Percentiles rank a stretch among this genome's conserved stretches.
These are phyloP conservation scores for Candolleomyces eurysporus DNA, from an alignment of 768 basidiomycete genomes.

Conservation along the genomic window DNA sequence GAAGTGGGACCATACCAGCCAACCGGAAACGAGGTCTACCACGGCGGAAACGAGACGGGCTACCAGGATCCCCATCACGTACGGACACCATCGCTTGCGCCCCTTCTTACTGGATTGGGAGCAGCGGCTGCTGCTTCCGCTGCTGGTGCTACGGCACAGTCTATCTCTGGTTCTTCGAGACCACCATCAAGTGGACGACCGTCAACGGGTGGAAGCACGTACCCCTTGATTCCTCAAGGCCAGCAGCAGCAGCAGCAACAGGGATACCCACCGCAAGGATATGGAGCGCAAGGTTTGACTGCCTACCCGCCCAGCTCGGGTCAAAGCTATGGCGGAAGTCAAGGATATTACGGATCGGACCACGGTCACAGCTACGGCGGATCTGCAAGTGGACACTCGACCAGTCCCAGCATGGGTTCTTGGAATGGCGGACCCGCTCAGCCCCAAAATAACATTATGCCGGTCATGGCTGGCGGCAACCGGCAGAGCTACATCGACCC, in stretches of 20 bases:
- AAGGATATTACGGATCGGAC: neutral
- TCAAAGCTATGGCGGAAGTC: neutral
- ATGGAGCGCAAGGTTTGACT: neutral
- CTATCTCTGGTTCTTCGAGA: neutral
- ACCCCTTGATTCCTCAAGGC: neutral
- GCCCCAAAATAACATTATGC: neutral
- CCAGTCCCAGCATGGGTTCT: neutral
- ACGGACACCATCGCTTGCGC: neutral
- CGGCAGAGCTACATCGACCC: neutral
- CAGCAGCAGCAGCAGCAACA: neutral
- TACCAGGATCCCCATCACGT: neutral
- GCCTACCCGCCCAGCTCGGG: conserved; percentile 1
- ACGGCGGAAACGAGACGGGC: neutral
- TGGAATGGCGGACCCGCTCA: neutral
- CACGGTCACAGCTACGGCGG: neutral
- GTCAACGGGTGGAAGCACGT: neutral
- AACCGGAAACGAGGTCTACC: neutral
- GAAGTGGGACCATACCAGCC: neutral
- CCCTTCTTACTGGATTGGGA: neutral
- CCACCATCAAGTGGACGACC: conserved; percentile 1
- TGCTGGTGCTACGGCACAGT: neutral
- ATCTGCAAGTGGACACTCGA: neutral
- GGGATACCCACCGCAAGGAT: neutral
- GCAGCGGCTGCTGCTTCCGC: neutral
- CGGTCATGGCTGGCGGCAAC: neutral